Percentiles rank a stretch among this genome's conserved stretches.
Evolutionary conservation across 1,284 basidiomycete species (phyloP).

Genomic region (Hymenochaete sp.): DNA sequence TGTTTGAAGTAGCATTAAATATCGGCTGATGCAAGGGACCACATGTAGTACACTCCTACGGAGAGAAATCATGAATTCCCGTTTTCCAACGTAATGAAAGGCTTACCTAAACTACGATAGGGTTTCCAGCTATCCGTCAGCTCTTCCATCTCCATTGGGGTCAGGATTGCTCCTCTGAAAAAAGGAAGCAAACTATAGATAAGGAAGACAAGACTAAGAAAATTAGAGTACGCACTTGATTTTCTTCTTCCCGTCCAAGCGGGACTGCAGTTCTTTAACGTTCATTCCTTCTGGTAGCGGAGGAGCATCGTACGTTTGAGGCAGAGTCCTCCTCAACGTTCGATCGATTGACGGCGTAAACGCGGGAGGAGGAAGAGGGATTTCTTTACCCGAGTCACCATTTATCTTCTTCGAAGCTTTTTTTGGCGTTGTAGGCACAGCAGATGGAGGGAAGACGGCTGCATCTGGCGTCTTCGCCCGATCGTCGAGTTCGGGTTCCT

Average conservation of each 20-base stretch:
- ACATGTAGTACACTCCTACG: slow-evolving; percentile 22
- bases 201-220: background rate
- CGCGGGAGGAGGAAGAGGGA: slow-evolving; percentile 39
- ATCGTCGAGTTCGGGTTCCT: slow-evolving; percentile 1
- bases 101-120: slow-evolving; percentile 66
- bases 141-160: slow-evolving; percentile 75
- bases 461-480: slow-evolving; percentile 16
- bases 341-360: slow-evolving; percentile 62
- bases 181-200: background rate
- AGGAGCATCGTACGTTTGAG: slow-evolving; percentile 25
- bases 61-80: slow-evolving; percentile 4
- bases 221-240: slow-evolving; percentile 52
- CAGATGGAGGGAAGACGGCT: slow-evolving; percentile 20
- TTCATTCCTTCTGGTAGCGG: slow-evolving; percentile 58
- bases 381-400: slow-evolving; percentile 17
- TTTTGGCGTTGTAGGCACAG: slow-evolving; percentile 19
- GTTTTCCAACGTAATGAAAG: background rate
- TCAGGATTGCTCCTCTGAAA: slow-evolving; percentile 64
- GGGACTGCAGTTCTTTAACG: slow-evolving; percentile 49
- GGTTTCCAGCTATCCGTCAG: slow-evolving; percentile 73
- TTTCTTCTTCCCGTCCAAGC: slow-evolving; percentile 75
- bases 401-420: slow-evolving; percentile 13
- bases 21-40: slow-evolving; percentile 18
- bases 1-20: no score
- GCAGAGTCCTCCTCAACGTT: slow-evolving; percentile 31